These are phyloP conservation scores for Nicotiana benthamiana DNA, from an alignment of 257 asterid genomes.

Conservation along the genomic window DNA sequence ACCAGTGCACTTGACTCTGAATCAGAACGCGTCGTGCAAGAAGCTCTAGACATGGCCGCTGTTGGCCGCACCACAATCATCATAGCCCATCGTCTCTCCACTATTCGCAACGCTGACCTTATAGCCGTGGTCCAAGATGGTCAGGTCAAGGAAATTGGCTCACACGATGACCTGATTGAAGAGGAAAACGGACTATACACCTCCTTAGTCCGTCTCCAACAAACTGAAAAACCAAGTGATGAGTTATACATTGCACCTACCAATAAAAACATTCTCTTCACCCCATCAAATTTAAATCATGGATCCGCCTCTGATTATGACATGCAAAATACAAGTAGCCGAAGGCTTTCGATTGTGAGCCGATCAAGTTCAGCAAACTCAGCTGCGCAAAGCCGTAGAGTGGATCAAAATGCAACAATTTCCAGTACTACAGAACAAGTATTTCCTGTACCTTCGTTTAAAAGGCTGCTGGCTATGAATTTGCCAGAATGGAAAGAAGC, in stretches of 20 bases:
- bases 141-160: slow-evolving; percentile 57
- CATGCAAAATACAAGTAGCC: slow-evolving; percentile 41
- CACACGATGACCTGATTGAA: slow-evolving; percentile 49
- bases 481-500: slow-evolving; percentile 90
- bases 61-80: slow-evolving; percentile 77
- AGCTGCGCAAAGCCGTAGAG: slow-evolving; percentile 16
- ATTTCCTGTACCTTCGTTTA: slow-evolving; percentile 54
- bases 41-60: slow-evolving; percentile 77
- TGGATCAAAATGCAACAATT: slow-evolving; percentile 6
- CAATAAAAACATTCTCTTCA: background rate
- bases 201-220: slow-evolving; percentile 62
- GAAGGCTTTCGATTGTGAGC: slow-evolving; percentile 39
- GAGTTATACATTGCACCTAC: background rate
- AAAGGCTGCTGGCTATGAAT: slow-evolving; percentile 72
- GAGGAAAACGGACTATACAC: slow-evolving; percentile 43
- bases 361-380: slow-evolving; percentile 62
- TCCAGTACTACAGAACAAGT: slow-evolving; percentile 28
- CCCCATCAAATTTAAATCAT: background rate
- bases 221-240: slow-evolving; percentile 29
- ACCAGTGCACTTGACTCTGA: slow-evolving; percentile 89
- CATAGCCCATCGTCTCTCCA: slow-evolving; percentile 91
- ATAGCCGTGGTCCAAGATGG: slow-evolving; percentile 69
- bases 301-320: slow-evolving; percentile 19
- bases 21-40: slow-evolving; percentile 77
- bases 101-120: slow-evolving; percentile 71